Conservation (phyloP, 495 filamentous ascomycete genomes). For the Cladorrhinum samala region DNA sequence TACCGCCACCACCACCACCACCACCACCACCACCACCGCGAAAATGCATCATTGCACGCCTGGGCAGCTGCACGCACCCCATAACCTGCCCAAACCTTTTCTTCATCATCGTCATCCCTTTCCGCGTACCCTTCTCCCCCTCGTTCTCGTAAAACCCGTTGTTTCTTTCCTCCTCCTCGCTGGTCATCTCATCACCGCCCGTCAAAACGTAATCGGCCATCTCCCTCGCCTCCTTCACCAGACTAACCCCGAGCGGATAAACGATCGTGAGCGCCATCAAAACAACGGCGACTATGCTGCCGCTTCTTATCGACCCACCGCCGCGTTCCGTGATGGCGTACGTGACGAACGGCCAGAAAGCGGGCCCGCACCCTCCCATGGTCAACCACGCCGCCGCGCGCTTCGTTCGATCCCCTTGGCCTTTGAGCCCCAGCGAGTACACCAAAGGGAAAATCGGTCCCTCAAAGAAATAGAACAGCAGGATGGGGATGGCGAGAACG, state of each 20-base stretch:
- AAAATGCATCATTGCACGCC: neutral
- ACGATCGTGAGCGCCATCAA: slow-evolving; percentile 29
- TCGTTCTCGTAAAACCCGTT: too few relatives aligned
- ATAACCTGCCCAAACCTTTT: neutral
- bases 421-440: slow-evolving; percentile 61
- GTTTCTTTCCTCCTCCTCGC: too few relatives aligned
- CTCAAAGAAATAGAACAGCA: slow-evolving; percentile 63
- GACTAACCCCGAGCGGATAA: slow-evolving; percentile 32
- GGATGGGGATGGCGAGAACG: slow-evolving; percentile 50
- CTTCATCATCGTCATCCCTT: neutral
- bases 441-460: slow-evolving; percentile 66
- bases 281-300: slow-evolving; percentile 32
- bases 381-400: slow-evolving; percentile 61
- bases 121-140: neutral
- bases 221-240: slow-evolving; percentile 29
- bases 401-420: slow-evolving; percentile 65
- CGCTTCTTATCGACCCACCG: slow-evolving; percentile 21
- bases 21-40: neutral
- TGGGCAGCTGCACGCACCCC: neutral
- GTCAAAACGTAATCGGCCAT: slow-evolving; percentile 27
- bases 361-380: slow-evolving; percentile 59
- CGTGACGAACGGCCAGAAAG: slow-evolving; percentile 59
- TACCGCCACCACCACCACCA: neutral
- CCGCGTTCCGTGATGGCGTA: slow-evolving; percentile 29
- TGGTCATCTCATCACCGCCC: too few relatives aligned